Base-by-base conservation (phyloP, 306 rosid genomes). In the Inga oerstediana region DNA sequence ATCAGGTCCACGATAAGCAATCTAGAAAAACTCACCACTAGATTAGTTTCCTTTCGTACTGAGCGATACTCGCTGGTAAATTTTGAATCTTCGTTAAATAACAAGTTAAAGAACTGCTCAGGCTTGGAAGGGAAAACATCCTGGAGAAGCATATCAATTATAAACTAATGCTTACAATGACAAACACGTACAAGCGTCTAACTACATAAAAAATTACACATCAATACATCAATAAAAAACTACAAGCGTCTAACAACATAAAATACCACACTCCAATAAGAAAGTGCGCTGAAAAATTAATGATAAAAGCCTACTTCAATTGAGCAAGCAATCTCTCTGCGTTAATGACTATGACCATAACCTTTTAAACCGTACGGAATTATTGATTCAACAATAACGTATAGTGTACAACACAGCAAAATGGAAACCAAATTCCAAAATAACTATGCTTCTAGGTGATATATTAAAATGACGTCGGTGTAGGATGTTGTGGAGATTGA, bases 71-170 rank as follows among this genome's bases (percentile, higher is more conserved):
- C 86, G 74, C 81, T 88, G 37, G 91, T 92, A 81, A 88, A 92
- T 70, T 74, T 89, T 78, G 99, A 92, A 72, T 68, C 92, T 74
- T 94, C 93, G 79, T 67, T 88, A 86, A 96, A 86, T 80, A 93
- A 75, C 19, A 88, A 76, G 83, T 87, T 86, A 85, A 92, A 96
- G 84, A 90, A 90, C 88, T 82, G 92, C 86, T 96, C 99, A 11
- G 97, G 93, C 64, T 92, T 89, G 91, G 88, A 90, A 24, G 96
- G 90, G 79, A 96, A 96, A 86, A 69, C 85, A 81, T 89, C 99
- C 99, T 96, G 94, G 46, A 85, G 78, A 86, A 73, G 76, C 45
- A 80, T 45, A 52, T 58, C 48, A 64, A 79, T 88, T 82, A 89
- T 74, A 43, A 80, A 79, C 73, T 45, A 74, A 74, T 67, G 64